Base-by-base conservation (phyloP, 2,329 filamentous ascomycete species). In the Penicillium sp. region DNA sequence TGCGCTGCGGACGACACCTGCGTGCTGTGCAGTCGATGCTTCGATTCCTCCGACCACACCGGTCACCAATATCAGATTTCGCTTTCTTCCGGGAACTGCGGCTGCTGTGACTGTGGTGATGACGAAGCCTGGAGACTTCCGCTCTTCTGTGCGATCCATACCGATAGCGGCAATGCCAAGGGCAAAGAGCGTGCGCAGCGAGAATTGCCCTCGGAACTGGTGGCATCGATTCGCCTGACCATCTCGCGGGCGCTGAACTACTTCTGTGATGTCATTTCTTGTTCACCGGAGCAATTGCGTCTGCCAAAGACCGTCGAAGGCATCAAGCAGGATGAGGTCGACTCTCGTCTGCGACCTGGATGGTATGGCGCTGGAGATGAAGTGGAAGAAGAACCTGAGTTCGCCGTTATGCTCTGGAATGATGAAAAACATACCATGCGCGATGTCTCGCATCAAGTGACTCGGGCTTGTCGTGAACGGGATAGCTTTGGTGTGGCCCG, bases 21-120 rank as follows among this genome's bases (percentile, higher is more conserved):
- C 74, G 93, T 94, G 47, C 83, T 99, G 14, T 99, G 94, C 77
- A 91, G 90, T 67, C 87, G 88, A 62, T 99, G 94, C 76, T 99
- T 96, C 71, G 91, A 97, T 69, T 86, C 92, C 24, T 97, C 93
- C 38, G 93, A 99, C 69, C 94, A 99, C 73, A 88, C 91, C 10
- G 92, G 89, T 11, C 94, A 99, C 74, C 90, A 91, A 77, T 92
- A 97, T 52, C 88, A 90, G 67, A 91, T 99, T 55, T 89, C 83
- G 54, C 86, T 96, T 44, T 96, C 92, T 1, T 86, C 89, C 2
- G 93, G 93, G 6, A 96, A 97, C 70, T 94, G 89, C 68, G 93
- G 93, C 43, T 97, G 95, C 77, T 99, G 94, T 74, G 94, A 99
- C 75, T 99, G 94, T 70, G 94, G 94, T 55, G 94, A 99, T 70